These are phyloP conservation scores for Chamaecrista fasciculata DNA, from an alignment of 306 rosid species.

Conservation along the genomic window DNA sequence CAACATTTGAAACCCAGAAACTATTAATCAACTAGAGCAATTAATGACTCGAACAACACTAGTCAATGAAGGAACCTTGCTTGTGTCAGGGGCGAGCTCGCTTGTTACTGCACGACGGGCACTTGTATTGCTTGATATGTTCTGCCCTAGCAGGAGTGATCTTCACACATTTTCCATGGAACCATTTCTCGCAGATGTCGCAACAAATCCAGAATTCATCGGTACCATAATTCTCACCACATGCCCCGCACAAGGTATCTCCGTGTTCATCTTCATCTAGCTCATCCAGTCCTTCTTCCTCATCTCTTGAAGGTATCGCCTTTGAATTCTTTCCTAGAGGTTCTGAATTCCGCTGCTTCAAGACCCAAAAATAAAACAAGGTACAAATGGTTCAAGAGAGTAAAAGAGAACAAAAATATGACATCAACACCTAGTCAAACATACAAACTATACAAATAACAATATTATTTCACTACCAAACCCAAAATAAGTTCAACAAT, in stretches of 20 bases:
- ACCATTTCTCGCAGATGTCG: constrained; percentile 91
- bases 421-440: background rate
- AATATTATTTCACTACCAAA: background rate
- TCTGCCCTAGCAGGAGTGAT: constrained; percentile 91
- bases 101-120: constrained; percentile 96
- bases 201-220: constrained; percentile 97
- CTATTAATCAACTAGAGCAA: constrained; percentile 37
- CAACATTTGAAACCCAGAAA: constrained; percentile 29
- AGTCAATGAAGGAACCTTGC: constrained; percentile 17
- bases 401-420: constrained; percentile 24
- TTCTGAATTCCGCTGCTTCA: constrained; percentile 59
- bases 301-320: constrained; percentile 47
- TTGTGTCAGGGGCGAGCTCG: constrained; percentile 60
- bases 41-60: constrained; percentile 21
- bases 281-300: constrained; percentile 68
- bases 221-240: constrained; percentile 77
- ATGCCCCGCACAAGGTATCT: constrained; percentile 86
- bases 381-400: constrained; percentile 2
- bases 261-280: constrained; percentile 87
- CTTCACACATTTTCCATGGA: constrained; percentile 93
- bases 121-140: constrained; percentile 92
- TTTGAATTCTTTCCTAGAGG: constrained; percentile 48
- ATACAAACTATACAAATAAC: constrained; percentile 17
- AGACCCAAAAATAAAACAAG: constrained; percentile 20
- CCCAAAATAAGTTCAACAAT: background rate